A percentile compares a stretch with the other conserved stretches of the same genome.
Conservation (phyloP, 1,139 yeast genomes). For the Meyerozyma guilliermondii region DNA sequence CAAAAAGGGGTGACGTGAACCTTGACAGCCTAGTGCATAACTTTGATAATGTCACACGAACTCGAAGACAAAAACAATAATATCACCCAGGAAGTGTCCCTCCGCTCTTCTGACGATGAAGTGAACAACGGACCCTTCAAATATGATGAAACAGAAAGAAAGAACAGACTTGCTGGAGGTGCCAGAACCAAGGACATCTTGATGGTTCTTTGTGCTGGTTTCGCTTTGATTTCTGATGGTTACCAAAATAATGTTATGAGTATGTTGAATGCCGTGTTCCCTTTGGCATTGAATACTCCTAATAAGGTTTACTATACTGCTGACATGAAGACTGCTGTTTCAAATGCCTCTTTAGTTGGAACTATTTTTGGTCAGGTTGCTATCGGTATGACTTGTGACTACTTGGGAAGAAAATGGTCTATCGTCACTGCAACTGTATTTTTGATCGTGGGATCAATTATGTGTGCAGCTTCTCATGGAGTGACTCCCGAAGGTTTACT, state of each 20-base stretch:
- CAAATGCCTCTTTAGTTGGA: slow-evolving; percentile 55
- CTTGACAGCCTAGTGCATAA: not conserved
- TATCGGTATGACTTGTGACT: slow-evolving; percentile 53
- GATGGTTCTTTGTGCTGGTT: slow-evolving; percentile 50
- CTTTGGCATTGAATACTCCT: slow-evolving; percentile 34
- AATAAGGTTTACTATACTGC: slow-evolving; percentile 28
- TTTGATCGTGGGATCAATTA: slow-evolving; percentile 49
- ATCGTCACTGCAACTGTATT: slow-evolving; percentile 49
- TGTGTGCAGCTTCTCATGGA: slow-evolving; percentile 59
- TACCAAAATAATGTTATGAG: slow-evolving; percentile 62
- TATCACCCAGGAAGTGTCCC: not conserved
- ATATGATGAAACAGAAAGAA: slow-evolving; percentile 33
- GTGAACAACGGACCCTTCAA: slow-evolving; percentile 6
- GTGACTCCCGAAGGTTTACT: slow-evolving; percentile 49
- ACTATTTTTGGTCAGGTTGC: slow-evolving; percentile 54
- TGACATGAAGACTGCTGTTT: slow-evolving; percentile 48
- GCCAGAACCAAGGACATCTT: slow-evolving; percentile 27
- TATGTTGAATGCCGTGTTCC: slow-evolving; percentile 48
- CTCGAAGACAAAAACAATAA: not conserved
- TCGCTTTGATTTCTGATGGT: slow-evolving; percentile 59
- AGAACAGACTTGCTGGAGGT: slow-evolving; percentile 24
- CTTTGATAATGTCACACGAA: not conserved
- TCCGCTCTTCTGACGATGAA: not conserved
- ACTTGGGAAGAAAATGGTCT: slow-evolving; percentile 55
- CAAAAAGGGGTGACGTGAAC: not conserved